Base-by-base conservation (phyloP, 495 filamentous ascomycete species). In the Jackrogersella multiformis region DNA sequence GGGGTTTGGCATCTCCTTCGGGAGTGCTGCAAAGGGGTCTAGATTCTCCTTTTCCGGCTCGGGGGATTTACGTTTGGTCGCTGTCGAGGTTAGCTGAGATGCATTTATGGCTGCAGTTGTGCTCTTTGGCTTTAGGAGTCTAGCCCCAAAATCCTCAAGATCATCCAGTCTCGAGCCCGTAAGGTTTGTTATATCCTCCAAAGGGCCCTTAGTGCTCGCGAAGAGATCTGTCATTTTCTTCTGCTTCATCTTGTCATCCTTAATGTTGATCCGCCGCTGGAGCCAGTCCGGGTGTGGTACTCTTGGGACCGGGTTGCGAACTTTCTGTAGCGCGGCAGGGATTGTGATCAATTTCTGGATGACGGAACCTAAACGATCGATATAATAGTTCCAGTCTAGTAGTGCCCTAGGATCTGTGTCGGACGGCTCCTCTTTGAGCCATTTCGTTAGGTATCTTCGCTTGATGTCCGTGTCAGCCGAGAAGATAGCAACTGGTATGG, bases 271-370 rank as follows among this genome's bases (percentile, higher is more conserved):
- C 46, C 94, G 82, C 38, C 92, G 87, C 68, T 97, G 93, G 24
- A 99, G 81, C 95, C 95, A 99, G 36, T 99, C 95, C 0, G 95
- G 95, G 80, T 99, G 95, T 13, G 91, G 84, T 46, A 99, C 91
- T 59, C 95, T 84, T 2, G 95, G 95, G 15, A 97, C 94, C 1
- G 95, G 95, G 70, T 99, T 99, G 32, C 89, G 85, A 38, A 98
- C 84, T 75, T 97, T 98, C 74, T 99, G 95, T 15, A 98, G 80
- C 8, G 96, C 95, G 6, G 95, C 95, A 15, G 95, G 95, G 71
- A 99, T 99, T 5, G 95, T 99, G 77, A 99, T 97, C 45, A 99
- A 84, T 77, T 99, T 99, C 78, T 99, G 95, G 28, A 99, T 92
- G 42, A 98, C 96, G 0, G 93, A 97, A 0, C 93, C 94, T 26